These are phyloP conservation scores for Pyrenophora graminea DNA, from an alignment of 2,329 filamentous ascomycete genomes.

Conservation along the genomic window DNA sequence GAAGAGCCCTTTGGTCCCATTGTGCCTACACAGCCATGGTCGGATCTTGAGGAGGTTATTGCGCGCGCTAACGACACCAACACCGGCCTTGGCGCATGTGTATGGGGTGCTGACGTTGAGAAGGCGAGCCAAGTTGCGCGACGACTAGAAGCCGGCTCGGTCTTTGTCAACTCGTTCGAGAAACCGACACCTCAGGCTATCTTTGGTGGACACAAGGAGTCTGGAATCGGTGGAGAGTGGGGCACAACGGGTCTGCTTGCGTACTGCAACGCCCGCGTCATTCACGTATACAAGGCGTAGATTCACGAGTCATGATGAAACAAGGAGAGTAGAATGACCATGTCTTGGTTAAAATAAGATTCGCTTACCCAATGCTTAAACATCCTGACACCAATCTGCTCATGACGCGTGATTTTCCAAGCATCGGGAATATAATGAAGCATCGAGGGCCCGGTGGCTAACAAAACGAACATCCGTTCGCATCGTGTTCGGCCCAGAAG, in stretches of 20 bases:
- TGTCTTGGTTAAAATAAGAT: conserved; percentile 1
- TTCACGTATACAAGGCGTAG: conserved; percentile 51
- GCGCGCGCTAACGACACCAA: conserved; percentile 54
- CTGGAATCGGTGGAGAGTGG: conserved; percentile 75
- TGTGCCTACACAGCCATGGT: conserved; percentile 67
- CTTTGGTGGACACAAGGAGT: conserved; percentile 80
- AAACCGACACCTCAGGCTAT: conserved; percentile 53
- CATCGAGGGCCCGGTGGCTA: conserved; percentile 1
- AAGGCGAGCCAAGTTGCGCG: conserved; percentile 54
- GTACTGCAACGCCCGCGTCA: conserved; percentile 54
- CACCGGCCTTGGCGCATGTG: conserved; percentile 58
- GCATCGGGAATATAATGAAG: conserved; percentile 5
- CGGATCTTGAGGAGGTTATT: conserved; percentile 58
- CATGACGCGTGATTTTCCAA: background rate
- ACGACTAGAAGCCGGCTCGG: conserved; percentile 58
- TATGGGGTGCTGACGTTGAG: conserved; percentile 51
- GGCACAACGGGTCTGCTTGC: conserved; percentile 50
- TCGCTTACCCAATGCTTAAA: conserved; percentile 1
- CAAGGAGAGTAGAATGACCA: background rate
- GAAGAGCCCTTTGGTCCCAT: conserved; percentile 70
- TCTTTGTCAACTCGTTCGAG: conserved; percentile 60
- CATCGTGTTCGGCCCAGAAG: conserved; percentile 2
- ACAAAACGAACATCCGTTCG: background rate
- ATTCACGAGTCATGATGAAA: background rate
- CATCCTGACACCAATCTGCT: background rate